phyloP scores from a whole-genome alignment of 2,329 filamentous ascomycete genomes.

The Fusarium transvaalense region DNA sequence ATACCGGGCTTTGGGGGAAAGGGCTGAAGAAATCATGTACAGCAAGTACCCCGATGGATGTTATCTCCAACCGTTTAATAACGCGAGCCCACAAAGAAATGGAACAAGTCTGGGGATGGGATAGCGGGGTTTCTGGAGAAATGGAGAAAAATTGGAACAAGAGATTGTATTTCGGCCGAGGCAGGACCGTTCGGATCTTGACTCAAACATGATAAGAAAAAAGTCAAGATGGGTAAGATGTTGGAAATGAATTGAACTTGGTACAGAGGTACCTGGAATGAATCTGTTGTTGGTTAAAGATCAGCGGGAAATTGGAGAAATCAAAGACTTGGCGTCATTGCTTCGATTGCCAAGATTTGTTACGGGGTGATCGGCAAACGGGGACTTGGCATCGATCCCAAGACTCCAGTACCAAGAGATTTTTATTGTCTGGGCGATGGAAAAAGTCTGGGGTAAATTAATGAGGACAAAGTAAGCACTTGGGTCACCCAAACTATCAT shows the following conservation, averaged over 20 bases:
- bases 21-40: conserved; percentile 12
- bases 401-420: neutral
- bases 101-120: conserved; percentile 13
- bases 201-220: neutral
- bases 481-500: neutral
- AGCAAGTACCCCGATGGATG: too few species aligned
- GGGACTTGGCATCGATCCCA: conserved; percentile 12
- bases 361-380: conserved; percentile 24
- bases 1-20: conserved; percentile 4
- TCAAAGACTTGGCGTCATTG: conserved; percentile 21
- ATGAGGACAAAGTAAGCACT: neutral
- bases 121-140: conserved; percentile 8
- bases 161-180: conserved; percentile 29
- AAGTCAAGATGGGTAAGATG: neutral
- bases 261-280: neutral
- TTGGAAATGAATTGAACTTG: neutral
- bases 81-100: too few species aligned
- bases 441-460: conserved; percentile 10
- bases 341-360: conserved; percentile 19
- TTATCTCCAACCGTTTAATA: too few species aligned
- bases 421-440: conserved; percentile 4
- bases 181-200: conserved; percentile 36
- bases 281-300: neutral
- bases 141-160: neutral
- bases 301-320: neutral